Evolutionary conservation across 2,329 filamentous ascomycete species (phyloP), one percentile per base, ranked within the genome.

Genomic region (Zalaria obscura): DNA sequence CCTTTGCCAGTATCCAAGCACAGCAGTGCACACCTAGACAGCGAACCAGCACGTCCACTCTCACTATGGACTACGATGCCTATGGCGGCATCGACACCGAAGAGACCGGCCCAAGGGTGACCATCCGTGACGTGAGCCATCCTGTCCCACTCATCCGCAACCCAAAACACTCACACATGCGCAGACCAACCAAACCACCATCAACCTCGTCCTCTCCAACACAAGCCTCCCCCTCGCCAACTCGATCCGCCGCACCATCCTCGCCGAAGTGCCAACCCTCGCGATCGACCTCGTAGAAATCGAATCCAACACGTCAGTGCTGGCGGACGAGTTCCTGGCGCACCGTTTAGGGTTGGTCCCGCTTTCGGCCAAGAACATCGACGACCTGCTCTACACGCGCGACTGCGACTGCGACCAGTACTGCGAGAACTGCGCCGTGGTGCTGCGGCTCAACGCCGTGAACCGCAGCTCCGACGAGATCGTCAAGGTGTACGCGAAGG

Each of bases 341-440:
- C 89, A 96, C 63, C 82, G 89, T 36, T 74, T 98, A 9, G 89
- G 91, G 28, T 76, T 96, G 37, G 78, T 96, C 43, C 91, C 91
- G 1, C 76, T 98, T 38, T 80, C 82, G 59, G 84, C 85, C 44
- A 83, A 84, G 55, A 83, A 84, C 56, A 80, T 89, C 52, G 83
- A 88, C 50, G 72, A 78, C 39, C 74, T 96, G 47, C 72, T 83
- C 48, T 94, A 94, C 66, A 82, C 83, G 38, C 83, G 89, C 56
- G 89, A 96, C 64, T 98, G 91, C 69, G 86, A 93, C 57, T 98
- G 91, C 69, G 89, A 95, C 54, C 81, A 89, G 54, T 86, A 88
- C 67, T 98, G 91, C 68, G 83, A 93, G 50, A 76, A 83, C 52
- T 98, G 91, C 70, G 84, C 83, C 51, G 83, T 96, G 39, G 82